Evolutionary conservation across 371 early-diverging fungal genomes (phyloP).

Genomic region (Choanephora cucurbitarum): DNA sequence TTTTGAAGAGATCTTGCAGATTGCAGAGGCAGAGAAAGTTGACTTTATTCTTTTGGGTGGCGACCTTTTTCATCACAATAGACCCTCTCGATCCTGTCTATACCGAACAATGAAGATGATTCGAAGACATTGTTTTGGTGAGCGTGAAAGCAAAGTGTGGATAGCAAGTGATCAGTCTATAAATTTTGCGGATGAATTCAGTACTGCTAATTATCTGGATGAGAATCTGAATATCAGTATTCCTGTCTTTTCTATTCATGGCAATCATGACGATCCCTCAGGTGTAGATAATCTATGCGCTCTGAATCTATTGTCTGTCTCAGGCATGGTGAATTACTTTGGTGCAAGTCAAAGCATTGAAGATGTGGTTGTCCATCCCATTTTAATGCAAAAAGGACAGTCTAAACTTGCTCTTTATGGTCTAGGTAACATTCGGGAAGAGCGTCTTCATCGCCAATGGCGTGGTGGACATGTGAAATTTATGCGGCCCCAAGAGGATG

Average conservation of each 20-base stretch:
- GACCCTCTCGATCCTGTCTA: conserved; percentile 88
- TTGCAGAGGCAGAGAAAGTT: conserved; percentile 77
- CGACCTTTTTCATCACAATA: conserved; percentile 98
- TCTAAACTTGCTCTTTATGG: conserved; percentile 91
- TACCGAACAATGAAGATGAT: conserved; percentile 79
- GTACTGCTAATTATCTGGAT: conserved; percentile 84
- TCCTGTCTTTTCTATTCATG: conserved; percentile 98
- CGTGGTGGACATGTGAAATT: conserved; percentile 74
- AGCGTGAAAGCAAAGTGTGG: conserved; percentile 69
- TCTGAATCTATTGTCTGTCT: conserved; percentile 81
- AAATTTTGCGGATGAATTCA: conserved; percentile 71
- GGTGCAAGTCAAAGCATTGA: conserved; percentile 80
- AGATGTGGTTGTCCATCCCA: conserved; percentile 76
- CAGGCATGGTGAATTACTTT: conserved; percentile 96
- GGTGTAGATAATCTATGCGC: conserved; percentile 86
- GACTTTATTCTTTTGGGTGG: conserved; percentile 98
- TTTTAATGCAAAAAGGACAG: conserved; percentile 82
- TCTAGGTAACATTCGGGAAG: conserved; percentile 95
- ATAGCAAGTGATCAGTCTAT: conserved; percentile 75
- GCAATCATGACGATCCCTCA: conserved; percentile 99
- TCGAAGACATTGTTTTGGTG: conserved; percentile 84
- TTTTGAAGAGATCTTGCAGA: conserved; percentile 93
- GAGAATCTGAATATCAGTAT: conserved; percentile 86
- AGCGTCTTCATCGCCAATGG: conserved; percentile 88
- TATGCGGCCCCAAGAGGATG: conserved; percentile 55